phyloP scores from a whole-genome alignment of 805 yeast genomes.

The Ascoidea asiatica region DNA sequence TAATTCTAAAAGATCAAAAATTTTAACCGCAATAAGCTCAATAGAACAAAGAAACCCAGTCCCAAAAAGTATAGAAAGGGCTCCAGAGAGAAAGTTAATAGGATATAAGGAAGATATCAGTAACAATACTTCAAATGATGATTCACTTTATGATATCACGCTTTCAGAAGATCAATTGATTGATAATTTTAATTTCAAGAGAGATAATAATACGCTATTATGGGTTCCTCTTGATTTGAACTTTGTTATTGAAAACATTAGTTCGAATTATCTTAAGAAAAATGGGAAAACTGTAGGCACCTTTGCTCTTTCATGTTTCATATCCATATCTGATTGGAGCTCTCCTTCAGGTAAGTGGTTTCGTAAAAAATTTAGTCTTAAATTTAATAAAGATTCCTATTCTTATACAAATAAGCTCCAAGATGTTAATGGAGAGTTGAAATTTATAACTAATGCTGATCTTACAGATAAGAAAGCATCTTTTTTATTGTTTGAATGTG shows the following conservation, averaged over 20 bases:
- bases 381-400: no score
- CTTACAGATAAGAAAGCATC: no score
- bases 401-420: no score
- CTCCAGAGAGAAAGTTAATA: no score
- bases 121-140: not conserved
- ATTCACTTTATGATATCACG: not conserved
- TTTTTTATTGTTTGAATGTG: not conserved
- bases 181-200: not conserved
- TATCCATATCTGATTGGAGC: not conserved
- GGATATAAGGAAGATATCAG: no score
- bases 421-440: no score
- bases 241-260: not conserved
- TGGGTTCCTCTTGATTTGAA: not conserved
- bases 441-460: no score
- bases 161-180: not conserved
- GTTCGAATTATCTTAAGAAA: no score
- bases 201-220: not conserved
- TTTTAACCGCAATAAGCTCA: no score
- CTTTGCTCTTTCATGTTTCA: not conserved
- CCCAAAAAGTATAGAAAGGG: no score
- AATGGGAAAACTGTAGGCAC: not conserved
- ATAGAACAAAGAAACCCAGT: no score
- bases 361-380: no score
- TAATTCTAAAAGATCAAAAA: conserved; percentile 13
- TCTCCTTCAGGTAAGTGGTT: not conserved